Evolutionary conservation across 257 asterid species (phyloP), one percentile per base, ranked within the genome.

Genomic region (Cruciata laevipes): DNA sequence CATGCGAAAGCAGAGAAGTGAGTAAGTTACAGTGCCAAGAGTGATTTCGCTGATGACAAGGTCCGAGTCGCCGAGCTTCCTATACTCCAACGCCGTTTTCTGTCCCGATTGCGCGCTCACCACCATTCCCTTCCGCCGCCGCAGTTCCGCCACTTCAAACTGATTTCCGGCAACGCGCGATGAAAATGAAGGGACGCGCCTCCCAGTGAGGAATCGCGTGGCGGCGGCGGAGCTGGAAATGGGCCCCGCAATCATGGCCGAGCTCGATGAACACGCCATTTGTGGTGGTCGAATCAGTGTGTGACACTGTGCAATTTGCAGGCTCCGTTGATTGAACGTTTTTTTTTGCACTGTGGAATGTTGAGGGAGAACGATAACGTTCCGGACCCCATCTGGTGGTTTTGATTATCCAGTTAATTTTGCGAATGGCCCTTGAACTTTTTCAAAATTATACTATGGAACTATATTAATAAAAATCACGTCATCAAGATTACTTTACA

Each of bases 41-140:
- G 97, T 83, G 78, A 92, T 89, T 82, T 92, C 97, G 63, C 97
- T 89, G 51, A 92, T 86, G 55, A 80, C 51, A 38, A 92, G 97
- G 79, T 92, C 91, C 21, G 98, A 92, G 75, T 89, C 95, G 0
- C 97, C 98, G 57, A 92, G 94, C 63, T 86, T 89, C 74, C 72
- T 82, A 74, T 86, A 92, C 74, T 83, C 73, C 79, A 92, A 68
- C 4, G 88, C 73, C 55, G 70, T 69, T 66, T 77, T 74, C 69
- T 67, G 81, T 3, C 71, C 75, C 20, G 56, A 71, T 38, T 71
- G 71, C n/a, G 75, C 75, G 13, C 56, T 25, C 23, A 69, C 68
- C 3, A 44, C 63, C 1, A 71, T 72, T 58, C 70, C 74, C 67
- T 71, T 66, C 58, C 55, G 72, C 61, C 71, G 65, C 42, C 13